Percentiles rank a stretch among this genome's conserved stretches.
phyloP scores from a whole-genome alignment of 2,329 filamentous ascomycete species.

The Fusarium azukiicola region DNA sequence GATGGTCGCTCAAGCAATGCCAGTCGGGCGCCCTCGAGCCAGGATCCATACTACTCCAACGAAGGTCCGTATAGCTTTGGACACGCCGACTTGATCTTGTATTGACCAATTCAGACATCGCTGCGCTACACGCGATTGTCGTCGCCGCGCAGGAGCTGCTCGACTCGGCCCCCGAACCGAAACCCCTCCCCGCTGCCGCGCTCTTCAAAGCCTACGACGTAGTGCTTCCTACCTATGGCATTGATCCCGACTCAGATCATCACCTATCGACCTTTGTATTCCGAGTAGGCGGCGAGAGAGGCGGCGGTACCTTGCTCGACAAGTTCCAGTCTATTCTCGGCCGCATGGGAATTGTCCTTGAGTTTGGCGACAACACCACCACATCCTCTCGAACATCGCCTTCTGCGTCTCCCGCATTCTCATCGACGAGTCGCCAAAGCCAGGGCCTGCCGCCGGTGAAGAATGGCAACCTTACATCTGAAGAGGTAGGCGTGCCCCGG shows the following conservation, averaged over 20 bases:
- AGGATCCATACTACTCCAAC: conserved; percentile 77
- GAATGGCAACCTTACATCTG: conserved; percentile 26
- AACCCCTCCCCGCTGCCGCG: conserved; percentile 86
- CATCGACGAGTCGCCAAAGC: conserved; percentile 46
- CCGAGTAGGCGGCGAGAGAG: conserved; percentile 85
- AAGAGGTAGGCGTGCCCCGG: conserved; percentile 21
- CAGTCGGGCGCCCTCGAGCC: conserved; percentile 54
- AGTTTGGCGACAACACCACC: conserved; percentile 71
- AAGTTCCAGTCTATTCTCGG: conserved; percentile 85
- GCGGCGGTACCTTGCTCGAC: conserved; percentile 79
- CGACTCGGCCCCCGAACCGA: conserved; percentile 76
- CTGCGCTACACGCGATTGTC: conserved; percentile 89
- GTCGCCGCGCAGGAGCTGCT: conserved; percentile 84
- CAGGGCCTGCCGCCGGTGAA: conserved; percentile 22
- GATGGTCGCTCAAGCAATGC: conserved; percentile 55
- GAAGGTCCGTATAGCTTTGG: conserved; percentile 69
- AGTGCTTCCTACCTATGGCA: conserved; percentile 84
- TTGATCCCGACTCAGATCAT: conserved; percentile 87
- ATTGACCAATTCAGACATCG: conserved; percentile 82
- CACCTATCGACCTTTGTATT: conserved; percentile 90
- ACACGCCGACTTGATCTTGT: background rate
- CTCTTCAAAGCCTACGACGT: conserved; percentile 91
- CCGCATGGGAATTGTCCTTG: conserved; percentile 86
- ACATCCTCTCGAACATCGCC: conserved; percentile 51
- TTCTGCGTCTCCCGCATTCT: conserved; percentile 49